Base-by-base conservation (phyloP, 768 basidiomycete genomes). In the Erythrobasidium yunnanense region DNA sequence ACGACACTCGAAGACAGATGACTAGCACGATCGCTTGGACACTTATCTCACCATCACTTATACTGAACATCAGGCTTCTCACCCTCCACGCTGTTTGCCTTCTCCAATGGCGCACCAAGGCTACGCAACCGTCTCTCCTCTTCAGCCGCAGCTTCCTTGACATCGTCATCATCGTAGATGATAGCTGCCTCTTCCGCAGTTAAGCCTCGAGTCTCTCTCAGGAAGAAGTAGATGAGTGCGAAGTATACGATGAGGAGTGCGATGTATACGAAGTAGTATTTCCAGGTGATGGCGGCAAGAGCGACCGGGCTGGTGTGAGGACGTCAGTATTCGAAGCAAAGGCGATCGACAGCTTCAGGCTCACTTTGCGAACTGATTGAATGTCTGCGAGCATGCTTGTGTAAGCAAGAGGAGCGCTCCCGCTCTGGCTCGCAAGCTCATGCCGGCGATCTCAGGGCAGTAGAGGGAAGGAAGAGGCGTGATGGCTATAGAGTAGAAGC, bases 341-440 rank as follows among this genome's bases (percentile, higher is more conserved):
- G 77, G 55, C 82, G 80, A 29, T 75, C 77, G 66, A 83, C 81
- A n/a, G 82, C 82, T 69, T 83, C 83, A 5, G 83, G 83, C 73
- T 45, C 42, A 45, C 42, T 84, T 84, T 58, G 84, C 82, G 73
- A 83, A 84, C 70, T 83, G 82, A 71, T 85, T 85, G 79, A 84
- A 82, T 76, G 82, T 83, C 4, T 80, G 77, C 5, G 82, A 82
- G 29, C 78, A 74, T 13, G 83, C 81, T 49, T 79, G 77, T 73
- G 81, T 82, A 78, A 79, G 82, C 69, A 85, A 83, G 77, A 82
- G 84, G 17, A 85, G 71, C 2, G 83, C 76, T 35, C 49, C 66
- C 34, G 1, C 25, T 23, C 18, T 55, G 42, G 38, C 68, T 32
- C 51, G 65, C 32, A 33, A 56, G 62, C 45, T 66, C 55, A 20